phyloP scores from a whole-genome alignment of 768 basidiomycete species.

The Russula sp. region DNA sequence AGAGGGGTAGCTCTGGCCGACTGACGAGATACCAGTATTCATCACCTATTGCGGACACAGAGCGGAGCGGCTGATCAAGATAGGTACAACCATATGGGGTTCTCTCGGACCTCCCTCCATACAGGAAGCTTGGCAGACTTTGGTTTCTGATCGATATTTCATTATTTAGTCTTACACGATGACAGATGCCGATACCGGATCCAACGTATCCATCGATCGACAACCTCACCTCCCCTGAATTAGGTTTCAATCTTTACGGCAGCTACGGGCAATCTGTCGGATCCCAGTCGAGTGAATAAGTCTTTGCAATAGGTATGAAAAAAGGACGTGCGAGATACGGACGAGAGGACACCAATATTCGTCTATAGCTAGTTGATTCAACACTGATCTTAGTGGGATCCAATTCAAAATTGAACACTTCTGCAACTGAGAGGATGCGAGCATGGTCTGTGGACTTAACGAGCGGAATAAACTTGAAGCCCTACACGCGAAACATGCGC shows the following conservation, averaged over 20 bases:
- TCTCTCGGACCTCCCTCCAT: neutral
- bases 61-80: neutral
- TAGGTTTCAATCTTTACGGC: conserved; percentile 3
- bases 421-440: conserved; percentile 52
- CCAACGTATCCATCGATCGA: neutral
- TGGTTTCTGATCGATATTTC: neutral
- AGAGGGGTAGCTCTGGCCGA: neutral
- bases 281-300: conserved; percentile 42
- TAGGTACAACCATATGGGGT: neutral
- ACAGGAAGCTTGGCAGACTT: neutral
- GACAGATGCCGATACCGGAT: neutral
- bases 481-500: conserved; percentile 29
- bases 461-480: conserved; percentile 56
- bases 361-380: conserved; percentile 44
- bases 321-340: neutral
- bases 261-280: conserved; percentile 30
- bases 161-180: neutral
- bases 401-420: conserved; percentile 61
- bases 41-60: neutral
- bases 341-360: conserved; percentile 37
- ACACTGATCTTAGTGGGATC: conserved; percentile 41
- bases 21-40: neutral
- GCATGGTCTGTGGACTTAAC: conserved; percentile 54
- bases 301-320: conserved; percentile 24
- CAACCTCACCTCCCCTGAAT: neutral